phyloP scores from a whole-genome alignment of 805 yeast species.

The Cyberlindnera misumaiensis region DNA sequence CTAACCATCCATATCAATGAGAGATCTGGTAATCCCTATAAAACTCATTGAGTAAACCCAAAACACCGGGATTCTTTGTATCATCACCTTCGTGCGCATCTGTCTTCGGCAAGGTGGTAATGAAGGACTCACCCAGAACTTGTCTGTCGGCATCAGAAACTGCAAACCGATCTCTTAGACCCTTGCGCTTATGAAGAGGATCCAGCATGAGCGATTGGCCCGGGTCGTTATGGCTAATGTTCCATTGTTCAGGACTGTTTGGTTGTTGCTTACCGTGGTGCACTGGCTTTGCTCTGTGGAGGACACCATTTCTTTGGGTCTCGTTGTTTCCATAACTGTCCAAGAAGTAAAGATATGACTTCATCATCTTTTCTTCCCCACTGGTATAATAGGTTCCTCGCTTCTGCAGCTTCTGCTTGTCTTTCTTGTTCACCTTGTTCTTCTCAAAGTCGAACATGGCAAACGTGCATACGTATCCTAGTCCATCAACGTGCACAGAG shows the following conservation, averaged over 20 bases:
- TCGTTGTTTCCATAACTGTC: slow-evolving; percentile 65
- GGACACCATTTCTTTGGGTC: slow-evolving; percentile 24
- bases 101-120: slow-evolving; percentile 30
- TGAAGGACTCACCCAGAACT: slow-evolving; percentile 38
- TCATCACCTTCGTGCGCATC: slow-evolving; percentile 28
- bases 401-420: slow-evolving; percentile 15
- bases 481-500: slow-evolving; percentile 86
- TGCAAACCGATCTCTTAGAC: slow-evolving; percentile 3
- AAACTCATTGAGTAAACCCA: slow-evolving; percentile 75
- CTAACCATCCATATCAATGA: slow-evolving; percentile 2
- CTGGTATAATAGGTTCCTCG: slow-evolving; percentile 35
- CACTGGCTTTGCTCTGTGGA: slow-evolving; percentile 3
- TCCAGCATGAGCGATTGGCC: slow-evolving; percentile 3
- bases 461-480: slow-evolving; percentile 90
- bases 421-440: slow-evolving; percentile 36
- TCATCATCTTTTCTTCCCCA: slow-evolving; percentile 80
- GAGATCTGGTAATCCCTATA: slow-evolving; percentile 40
- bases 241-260: no score
- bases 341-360: slow-evolving; percentile 79
- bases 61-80: slow-evolving; percentile 45
- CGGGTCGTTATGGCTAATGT: no score
- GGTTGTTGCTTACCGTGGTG: background rate
- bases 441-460: slow-evolving; percentile 86
- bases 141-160: slow-evolving; percentile 7
- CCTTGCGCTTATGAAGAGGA: slow-evolving; percentile 3